Base-by-base conservation (phyloP, 2,329 filamentous ascomycete species). In the Fusarium sp. region DNA sequence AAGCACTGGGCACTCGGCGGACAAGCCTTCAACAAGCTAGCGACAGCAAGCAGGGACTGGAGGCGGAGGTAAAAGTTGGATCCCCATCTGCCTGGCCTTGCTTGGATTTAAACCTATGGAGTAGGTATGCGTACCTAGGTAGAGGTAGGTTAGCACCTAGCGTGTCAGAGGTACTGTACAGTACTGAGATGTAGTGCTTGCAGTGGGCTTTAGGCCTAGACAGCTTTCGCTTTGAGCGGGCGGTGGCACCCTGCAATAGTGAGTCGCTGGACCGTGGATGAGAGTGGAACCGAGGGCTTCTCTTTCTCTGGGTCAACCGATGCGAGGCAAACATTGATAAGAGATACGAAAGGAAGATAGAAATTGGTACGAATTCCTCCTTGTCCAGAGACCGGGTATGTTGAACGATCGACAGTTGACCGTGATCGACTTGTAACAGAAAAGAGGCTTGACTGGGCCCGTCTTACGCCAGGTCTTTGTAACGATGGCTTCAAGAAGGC, bases 221-320 rank as follows among this genome's bases (percentile, higher is more conserved):
- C 46, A 65, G 52, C 55, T 53, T 41, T 62, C 20, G 55, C 30
- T 58, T 43, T 47, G 18, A 38, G 34, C 27, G 40, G 49, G 43
- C 43, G 44, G 56, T 49, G 63, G 54, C 47, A 64, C 58, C 55
- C 58, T 56, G 53, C 53, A 52, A 63, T 46, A 65, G 68, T 69
- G 56, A 69, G 67, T 69, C 62, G 67, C 61, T 51, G 55, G 41
- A 34, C 48, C 46, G 40, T 54, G 52, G 67, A 43, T 30, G 43
- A 59, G 59, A 71, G 73, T 75, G 73, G 73, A 74, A 74, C 73
- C 64, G 59, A 70, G 59, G 70, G 72, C 34, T 38, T 38, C 34
- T n/a, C 63, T 71, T 74, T 70, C 67, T 62, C 72, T 74, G 72
- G 72, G 68, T 74, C 70, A 72, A 74, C 68, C 68, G 62, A 71